Conservation (phyloP, 2,329 filamentous ascomycete species). For the Acarospora socialis region DNA sequence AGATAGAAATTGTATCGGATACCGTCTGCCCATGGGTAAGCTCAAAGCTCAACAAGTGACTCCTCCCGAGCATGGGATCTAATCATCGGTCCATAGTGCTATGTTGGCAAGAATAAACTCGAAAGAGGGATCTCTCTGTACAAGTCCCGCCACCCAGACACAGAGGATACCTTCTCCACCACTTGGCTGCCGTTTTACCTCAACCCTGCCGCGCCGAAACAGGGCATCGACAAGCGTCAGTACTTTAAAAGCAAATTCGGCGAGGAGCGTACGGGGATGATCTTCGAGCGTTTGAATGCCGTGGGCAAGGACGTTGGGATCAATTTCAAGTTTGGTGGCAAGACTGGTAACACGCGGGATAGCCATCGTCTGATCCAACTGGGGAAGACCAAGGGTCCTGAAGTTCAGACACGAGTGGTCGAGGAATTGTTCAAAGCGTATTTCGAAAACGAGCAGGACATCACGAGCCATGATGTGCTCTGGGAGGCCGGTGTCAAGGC, state of each 20-base stretch:
- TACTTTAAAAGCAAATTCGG: conserved; percentile 52
- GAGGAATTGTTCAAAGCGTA: conserved; percentile 51
- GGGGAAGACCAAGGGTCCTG: conserved; percentile 39
- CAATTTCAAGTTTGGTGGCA: conserved; percentile 55
- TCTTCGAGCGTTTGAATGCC: conserved; percentile 42
- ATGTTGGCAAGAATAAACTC: conserved; percentile 64
- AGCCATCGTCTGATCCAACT: conserved; percentile 65
- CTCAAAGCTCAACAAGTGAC: neutral
- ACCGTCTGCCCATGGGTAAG: conserved; percentile 54
- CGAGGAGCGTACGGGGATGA: conserved; percentile 42
- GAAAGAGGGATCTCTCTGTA: conserved; percentile 56
- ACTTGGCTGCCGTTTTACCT: conserved; percentile 73
- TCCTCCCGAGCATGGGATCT: conserved; percentile 2
- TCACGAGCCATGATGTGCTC: conserved; percentile 43
- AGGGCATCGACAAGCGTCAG: conserved; percentile 37
- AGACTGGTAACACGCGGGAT: conserved; percentile 62
- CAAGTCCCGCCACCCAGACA: conserved; percentile 45
- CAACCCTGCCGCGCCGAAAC: conserved; percentile 47
- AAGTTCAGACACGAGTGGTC: conserved; percentile 46
- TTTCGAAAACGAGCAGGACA: conserved; percentile 50
- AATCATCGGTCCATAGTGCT: conserved; percentile 41
- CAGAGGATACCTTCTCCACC: conserved; percentile 55
- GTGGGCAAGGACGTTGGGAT: conserved; percentile 55
- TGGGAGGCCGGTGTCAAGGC: conserved; percentile 38
- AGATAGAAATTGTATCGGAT: conserved; percentile 67